Base-by-base conservation (phyloP, 2,329 filamentous ascomycete genomes). In the Pleomassaria siparia region DNA sequence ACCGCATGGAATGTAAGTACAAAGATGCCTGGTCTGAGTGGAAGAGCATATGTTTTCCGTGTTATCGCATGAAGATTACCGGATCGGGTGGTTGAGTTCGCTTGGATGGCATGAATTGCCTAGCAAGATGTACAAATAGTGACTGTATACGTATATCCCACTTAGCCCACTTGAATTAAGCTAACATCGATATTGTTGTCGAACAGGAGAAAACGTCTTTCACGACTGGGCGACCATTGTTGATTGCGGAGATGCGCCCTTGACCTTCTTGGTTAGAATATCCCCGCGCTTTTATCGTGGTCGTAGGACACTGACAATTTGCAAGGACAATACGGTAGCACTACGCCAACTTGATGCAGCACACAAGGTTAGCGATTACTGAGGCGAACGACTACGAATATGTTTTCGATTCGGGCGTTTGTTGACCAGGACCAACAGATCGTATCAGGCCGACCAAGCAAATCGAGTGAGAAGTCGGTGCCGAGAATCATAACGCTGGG, bases 191-290 rank as follows among this genome's bases (percentile, higher is more conserved):
- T 13, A 10, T 42, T n/a, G 25, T 4, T 4, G 5, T 28, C n/a
- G 11, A 9, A 15, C 37, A 71, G 66, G 66, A n/a, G 53, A 69
- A 9, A 79, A 78, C 49, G 58, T 69, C 4, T 74, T 77, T 44
- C 51, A 66, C 18, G 68, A 74, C 46, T 80, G 79, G 72, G 76
- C 77, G 0, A 77, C 74, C 49, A 72, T 81, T 3, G 73, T 82
- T 2, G 80, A 82, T 51, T 82, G 79, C 49, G 79, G 79, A 26
- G 78, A 81, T 62, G 78, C 74, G 4, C 78, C 78, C 2, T 56
- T 78, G 50, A 79, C 76, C 0, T 74, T 74, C 47, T 55, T 82
- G 47, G 76, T 72, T 49, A 55, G 53, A 47, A 10, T 13, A 22
- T 33, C 15, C 11, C 10, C 13, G 30, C 29, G 24, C 11, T n/a